Conservation (phyloP, 2,329 filamentous ascomycete genomes). For the Venturia carpophila region DNA sequence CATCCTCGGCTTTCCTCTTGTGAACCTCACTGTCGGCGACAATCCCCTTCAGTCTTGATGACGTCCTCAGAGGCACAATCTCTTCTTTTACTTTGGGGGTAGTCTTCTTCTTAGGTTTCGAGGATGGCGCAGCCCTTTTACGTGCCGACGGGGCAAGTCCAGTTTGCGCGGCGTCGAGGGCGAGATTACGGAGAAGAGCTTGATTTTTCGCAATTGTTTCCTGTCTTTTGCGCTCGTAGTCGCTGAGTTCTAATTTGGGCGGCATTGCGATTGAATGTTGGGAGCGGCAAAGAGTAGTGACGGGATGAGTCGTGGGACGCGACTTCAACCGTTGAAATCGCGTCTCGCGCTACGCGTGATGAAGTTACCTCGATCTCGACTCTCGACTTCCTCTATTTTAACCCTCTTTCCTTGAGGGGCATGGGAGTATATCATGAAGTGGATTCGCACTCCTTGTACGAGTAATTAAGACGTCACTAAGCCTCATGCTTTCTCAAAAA, state of each 20-base stretch:
- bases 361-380: not conserved
- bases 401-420: no score
- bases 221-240: constrained; percentile 76
- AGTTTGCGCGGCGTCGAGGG: constrained; percentile 57
- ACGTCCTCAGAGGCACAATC: constrained; percentile 49
- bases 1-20: constrained; percentile 61
- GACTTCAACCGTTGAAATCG: no score
- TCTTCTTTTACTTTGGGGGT: constrained; percentile 51
- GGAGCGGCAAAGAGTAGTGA: not conserved
- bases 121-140: constrained; percentile 38
- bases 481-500: no score
- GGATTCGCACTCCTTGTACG: no score
- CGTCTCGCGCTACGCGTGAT: not conserved
- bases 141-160: constrained; percentile 56
- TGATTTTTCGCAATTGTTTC: constrained; percentile 85
- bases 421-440: no score
- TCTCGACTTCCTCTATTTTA: no score
- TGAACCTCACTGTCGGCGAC: constrained; percentile 59
- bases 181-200: constrained; percentile 70
- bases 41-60: constrained; percentile 54
- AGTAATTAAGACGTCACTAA: no score
- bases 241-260: constrained; percentile 47
- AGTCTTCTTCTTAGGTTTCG: constrained; percentile 36
- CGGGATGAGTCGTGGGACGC: not conserved
- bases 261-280: not conserved